A percentile compares a stretch with the other conserved stretches of the same genome.
Conservation (phyloP, 78 protist genomes). For the Dictyostelium intermedium region DNA sequence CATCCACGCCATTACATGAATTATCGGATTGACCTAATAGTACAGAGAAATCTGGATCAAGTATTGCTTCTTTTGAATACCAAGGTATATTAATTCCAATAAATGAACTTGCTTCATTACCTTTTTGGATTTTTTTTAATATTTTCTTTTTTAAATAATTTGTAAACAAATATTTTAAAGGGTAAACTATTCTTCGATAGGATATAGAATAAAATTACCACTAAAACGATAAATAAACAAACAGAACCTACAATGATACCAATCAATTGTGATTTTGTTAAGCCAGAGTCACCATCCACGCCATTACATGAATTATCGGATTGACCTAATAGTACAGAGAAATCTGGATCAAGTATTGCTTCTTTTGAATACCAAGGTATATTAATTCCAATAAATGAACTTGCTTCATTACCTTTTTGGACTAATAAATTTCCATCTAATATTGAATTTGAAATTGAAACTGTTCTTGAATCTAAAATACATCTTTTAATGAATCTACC, state of each 20-base stretch:
- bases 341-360: constrained; percentile 1
- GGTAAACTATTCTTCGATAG: not conserved
- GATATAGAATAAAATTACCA: not conserved
- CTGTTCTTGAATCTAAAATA: not conserved
- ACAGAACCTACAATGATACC: constrained; percentile 30
- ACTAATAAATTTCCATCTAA: not conserved
- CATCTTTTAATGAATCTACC: constrained; percentile 22
- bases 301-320: not conserved
- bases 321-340: not conserved
- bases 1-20: no score
- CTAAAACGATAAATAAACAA: not conserved
- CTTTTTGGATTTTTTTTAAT: not conserved
- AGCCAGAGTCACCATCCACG: not conserved
- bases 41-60: not conserved
- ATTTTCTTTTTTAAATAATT: not conserved
- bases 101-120: no score
- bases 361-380: not conserved
- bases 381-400: not conserved
- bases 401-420: not conserved
- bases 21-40: not conserved
- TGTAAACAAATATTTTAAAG: not conserved
- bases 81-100: constrained; percentile 14
- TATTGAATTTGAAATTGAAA: not conserved
- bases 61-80: not conserved
- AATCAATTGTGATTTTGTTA: not conserved